A percentile compares a stretch with the other conserved stretches of the same genome.
phyloP scores from a whole-genome alignment of 768 basidiomycete genomes.

The Galerina sulciceps region DNA sequence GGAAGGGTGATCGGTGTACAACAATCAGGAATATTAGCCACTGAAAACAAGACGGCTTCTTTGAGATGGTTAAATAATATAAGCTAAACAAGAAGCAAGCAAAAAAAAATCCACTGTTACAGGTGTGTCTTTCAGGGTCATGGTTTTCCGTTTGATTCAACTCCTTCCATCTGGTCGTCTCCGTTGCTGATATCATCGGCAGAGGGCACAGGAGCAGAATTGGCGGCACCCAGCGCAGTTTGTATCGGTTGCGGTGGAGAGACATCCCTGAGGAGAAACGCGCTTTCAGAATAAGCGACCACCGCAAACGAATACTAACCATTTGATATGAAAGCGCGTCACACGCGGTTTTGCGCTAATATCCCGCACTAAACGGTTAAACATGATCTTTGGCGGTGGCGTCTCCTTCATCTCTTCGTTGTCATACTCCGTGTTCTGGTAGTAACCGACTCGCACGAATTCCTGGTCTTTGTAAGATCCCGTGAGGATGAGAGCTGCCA shows the following conservation, averaged over 20 bases:
- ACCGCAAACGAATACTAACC: slow-evolving; percentile 47
- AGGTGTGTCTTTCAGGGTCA: background rate
- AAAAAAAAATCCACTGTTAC: background rate
- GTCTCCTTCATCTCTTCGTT: slow-evolving; percentile 87
- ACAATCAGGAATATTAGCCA: too few species aligned
- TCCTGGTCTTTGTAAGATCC: slow-evolving; percentile 97
- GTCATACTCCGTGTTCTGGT: slow-evolving; percentile 99
- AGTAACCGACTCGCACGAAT: slow-evolving; percentile 99
- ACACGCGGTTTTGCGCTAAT: slow-evolving; percentile 93
- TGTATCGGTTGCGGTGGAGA: slow-evolving; percentile 41
- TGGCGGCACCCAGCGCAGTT: slow-evolving; percentile 28
- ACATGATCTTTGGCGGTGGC: slow-evolving; percentile 69
- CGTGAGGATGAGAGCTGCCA: slow-evolving; percentile 95
- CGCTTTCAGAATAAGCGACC: background rate
- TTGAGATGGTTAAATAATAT: background rate
- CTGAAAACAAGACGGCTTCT: background rate
- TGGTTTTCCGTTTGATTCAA: slow-evolving; percentile 10
- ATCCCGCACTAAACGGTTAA: slow-evolving; percentile 83
- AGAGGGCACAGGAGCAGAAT: slow-evolving; percentile 31
- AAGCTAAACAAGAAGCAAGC: slow-evolving; percentile 2
- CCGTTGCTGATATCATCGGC: slow-evolving; percentile 29
- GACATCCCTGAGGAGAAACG: slow-evolving; percentile 62
- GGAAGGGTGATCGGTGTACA: too few species aligned
- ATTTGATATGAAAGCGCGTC: slow-evolving; percentile 90
- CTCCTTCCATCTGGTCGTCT: slow-evolving; percentile 22